These are phyloP conservation scores for Trypanosoma brucei DNA, from an alignment of 208 protist species.

Conservation along the genomic window DNA sequence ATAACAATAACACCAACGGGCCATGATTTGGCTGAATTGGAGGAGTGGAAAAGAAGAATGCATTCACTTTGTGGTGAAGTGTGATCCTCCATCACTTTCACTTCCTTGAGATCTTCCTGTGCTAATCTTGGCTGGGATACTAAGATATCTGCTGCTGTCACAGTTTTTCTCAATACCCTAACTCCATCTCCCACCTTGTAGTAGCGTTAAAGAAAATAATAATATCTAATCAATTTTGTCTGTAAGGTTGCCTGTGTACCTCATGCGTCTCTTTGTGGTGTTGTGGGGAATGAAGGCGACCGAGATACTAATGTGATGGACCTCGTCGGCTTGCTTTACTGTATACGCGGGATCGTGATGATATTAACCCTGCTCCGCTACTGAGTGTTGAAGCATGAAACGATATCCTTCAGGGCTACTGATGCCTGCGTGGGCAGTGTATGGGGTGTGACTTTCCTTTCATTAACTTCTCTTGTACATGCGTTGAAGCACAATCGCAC, in stretches of 20 bases:
- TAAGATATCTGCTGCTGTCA: no score
- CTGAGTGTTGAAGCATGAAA: constrained; percentile 2
- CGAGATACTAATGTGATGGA: constrained; percentile 5
- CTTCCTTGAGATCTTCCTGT: no score
- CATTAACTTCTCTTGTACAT: background rate
- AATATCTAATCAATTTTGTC: background rate
- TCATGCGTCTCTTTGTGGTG: constrained; percentile 16
- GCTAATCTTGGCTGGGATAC: no score
- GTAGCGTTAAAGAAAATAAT: background rate
- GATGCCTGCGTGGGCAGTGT: constrained; percentile 1
- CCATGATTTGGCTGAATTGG: no score
- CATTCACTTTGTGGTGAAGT: no score
- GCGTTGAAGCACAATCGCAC: background rate
- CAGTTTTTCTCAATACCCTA: no score
- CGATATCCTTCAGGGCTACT: constrained; percentile 13
- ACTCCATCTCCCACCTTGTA: constrained; percentile 7
- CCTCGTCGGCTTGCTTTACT: background rate
- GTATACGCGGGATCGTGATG: background rate
- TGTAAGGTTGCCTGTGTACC: constrained; percentile 31
- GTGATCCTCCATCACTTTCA: no score
- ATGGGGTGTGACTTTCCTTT: background rate
- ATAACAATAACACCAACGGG: no score
- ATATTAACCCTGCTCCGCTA: constrained; percentile 21
- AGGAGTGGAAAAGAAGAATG: no score
- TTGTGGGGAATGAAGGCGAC: constrained; percentile 32